Evolutionary conservation across 306 rosid species (phyloP), one percentile per base, ranked within the genome.

Genomic region (Lathyrus aphaca): DNA sequence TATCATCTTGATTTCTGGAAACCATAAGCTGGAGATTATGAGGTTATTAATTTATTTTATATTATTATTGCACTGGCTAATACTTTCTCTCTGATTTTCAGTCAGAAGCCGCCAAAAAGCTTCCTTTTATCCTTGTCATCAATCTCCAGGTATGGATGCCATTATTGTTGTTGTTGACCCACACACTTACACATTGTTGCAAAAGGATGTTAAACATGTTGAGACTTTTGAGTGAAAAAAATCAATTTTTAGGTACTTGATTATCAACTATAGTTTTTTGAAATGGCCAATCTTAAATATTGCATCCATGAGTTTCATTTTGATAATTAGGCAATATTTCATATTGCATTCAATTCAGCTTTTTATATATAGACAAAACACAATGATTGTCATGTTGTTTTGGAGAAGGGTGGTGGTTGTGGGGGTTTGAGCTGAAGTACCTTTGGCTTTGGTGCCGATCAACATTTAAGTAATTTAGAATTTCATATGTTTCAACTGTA

Each of bases 41-140:
- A 61, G 21, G 68, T 43, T 77, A 30, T 42, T 54, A 64, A 38
- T 59, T 70, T 56, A 69, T 30, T 7, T 62, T 18, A 11, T 50
- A 39, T 50, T 7, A 23, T 57, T 62, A 23, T 57, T 62, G 45
- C 30, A 58, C 27, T 58, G 3, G 73, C 69, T 89, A 75, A 81
- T 56, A 32, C 40, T 75, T 64, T 69, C 45, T 32, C 64, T 87
- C 45, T 82, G 62, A 64, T 75, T 86, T 77, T 63, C 86, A 94
- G 99, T 84, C 99, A 19, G 89, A 91, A 80, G 84, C 82, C 0
- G 96, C 97, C 75, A 91, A 87, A 83, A 94, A 84, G 80, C 85
- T 91, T 77, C 99, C 99, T 5, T 89, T 94, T 55, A 39, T 94
- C 60, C 92, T 94, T 46, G 76, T 94, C 75, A 68, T 94, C 51